Percentiles rank a stretch among this genome's conserved stretches.
phyloP scores from a whole-genome alignment of 73 alveolate genomes.

The Paramecium sonneborni region DNA sequence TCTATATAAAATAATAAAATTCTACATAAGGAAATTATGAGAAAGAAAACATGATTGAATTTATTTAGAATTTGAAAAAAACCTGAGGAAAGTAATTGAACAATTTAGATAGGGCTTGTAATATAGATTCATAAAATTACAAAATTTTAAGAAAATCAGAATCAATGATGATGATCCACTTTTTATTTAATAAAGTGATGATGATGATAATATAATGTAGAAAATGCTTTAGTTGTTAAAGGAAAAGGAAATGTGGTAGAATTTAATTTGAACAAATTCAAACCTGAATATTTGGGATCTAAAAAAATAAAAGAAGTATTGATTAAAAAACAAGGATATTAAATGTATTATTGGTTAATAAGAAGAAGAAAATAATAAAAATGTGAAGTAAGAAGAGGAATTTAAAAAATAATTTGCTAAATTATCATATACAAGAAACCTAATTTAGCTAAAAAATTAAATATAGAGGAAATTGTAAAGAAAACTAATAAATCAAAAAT shows the following conservation, averaged over 20 bases:
- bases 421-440: background rate
- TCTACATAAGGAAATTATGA: background rate
- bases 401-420: background rate
- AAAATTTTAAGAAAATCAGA: background rate
- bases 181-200: background rate
- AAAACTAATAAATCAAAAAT: slow-evolving; percentile 24
- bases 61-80: slow-evolving; percentile 15
- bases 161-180: background rate
- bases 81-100: slow-evolving; percentile 16
- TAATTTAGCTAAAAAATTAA: background rate
- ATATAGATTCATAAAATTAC: background rate
- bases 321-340: background rate
- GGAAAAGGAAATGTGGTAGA: slow-evolving; percentile 2
- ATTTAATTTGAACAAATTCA: background rate
- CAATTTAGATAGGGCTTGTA: slow-evolving; percentile 18
- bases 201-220: slow-evolving; percentile 17
- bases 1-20: background rate
- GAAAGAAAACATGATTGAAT: slow-evolving; percentile 12
- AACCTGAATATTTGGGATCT: slow-evolving; percentile 15
- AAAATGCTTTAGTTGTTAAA: background rate
- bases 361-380: background rate
- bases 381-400: background rate
- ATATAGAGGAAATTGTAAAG: background rate
- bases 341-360: background rate
- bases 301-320: background rate